Conservation (phyloP, 1,284 basidiomycete species). For the Sphagnurus paluster region DNA sequence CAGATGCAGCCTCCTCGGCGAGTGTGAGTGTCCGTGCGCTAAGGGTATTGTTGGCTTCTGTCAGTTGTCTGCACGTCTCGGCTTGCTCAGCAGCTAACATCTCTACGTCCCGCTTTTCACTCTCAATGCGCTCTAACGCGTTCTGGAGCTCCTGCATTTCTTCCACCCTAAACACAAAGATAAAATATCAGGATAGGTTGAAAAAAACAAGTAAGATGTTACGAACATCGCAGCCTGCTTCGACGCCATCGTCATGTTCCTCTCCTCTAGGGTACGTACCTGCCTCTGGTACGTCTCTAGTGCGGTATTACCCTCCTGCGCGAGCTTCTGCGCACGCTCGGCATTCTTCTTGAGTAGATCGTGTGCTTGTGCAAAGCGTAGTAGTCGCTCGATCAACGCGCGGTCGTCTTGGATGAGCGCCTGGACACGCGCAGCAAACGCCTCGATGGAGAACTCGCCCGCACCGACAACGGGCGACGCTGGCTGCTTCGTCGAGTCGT, state of each 20-base stretch:
- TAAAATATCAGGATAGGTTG: conserved; percentile 3
- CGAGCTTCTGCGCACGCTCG: conserved; percentile 84
- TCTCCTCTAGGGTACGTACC: conserved; percentile 76
- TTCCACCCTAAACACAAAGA: conserved; percentile 52
- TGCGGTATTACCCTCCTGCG: conserved; percentile 73
- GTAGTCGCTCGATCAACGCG: conserved; percentile 76
- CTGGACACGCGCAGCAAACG: conserved; percentile 74
- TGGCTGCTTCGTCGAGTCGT: conserved; percentile 45
- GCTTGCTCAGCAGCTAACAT: conserved; percentile 68
- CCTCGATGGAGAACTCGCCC: conserved; percentile 63
- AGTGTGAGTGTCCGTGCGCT: conserved; percentile 72
- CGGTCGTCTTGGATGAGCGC: conserved; percentile 81
- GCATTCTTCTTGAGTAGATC: conserved; percentile 90
- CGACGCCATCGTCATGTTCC: conserved; percentile 54
- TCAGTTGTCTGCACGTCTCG: conserved; percentile 68
- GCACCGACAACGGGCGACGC: conserved; percentile 34
- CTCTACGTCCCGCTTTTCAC: conserved; percentile 72
- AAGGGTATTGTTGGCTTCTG: conserved; percentile 74
- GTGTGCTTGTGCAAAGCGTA: conserved; percentile 83
- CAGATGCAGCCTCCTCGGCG: conserved; percentile 72
- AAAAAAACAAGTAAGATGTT: conserved; percentile 7
- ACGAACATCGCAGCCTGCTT: conserved; percentile 60
- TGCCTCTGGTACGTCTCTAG: conserved; percentile 90
- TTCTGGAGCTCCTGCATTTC: conserved; percentile 67
- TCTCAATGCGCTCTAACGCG: conserved; percentile 56